Base-by-base conservation (phyloP, 2,329 filamentous ascomycete species). In the Diaporthe helianthi region DNA sequence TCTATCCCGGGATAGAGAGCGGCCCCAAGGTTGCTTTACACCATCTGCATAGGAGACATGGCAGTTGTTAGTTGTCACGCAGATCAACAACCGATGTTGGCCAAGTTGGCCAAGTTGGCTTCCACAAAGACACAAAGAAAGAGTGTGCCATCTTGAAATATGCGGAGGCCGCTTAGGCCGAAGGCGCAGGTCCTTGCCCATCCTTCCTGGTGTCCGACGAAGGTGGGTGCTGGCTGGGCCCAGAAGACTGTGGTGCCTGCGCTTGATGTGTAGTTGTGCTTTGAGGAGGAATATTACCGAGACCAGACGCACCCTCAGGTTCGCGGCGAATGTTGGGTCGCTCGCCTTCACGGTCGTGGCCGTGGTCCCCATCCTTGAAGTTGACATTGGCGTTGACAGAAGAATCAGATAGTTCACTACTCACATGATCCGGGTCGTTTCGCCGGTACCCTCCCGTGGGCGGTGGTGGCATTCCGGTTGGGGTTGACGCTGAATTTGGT, bases 401-500 rank as follows among this genome's bases (percentile, higher is more conserved):
- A 64, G 65, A 52, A 61, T 54, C 61, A 68, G 69, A 49, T 58
- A 52, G 26, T 63, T 69, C 65, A 54, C 55, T 61, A 72, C 70
- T 72, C 70, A 72, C 70, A 63, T 72, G 52, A 49, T 70, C 67
- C 69, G 69, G 64, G 54, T 71, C 65, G 68, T 53, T 53, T 51
- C 68, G 66, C 52, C 67, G 53, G 66, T 65, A 68, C 61, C 67
- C 64, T 58, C 63, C 68, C 71, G 78, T 58, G 68, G 73, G 76
- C 47, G 71, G 73, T 46, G 71, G 65, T 55, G 72, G 72, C 52
- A 72, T 47, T 29, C 71, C 73, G 52, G 69, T 72, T n/a, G 71
- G 65, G 17, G 72, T 72, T 46, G 73, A 66, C 24, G 73, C 73
- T 17, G 75, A 72, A 64, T 75, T 74, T 9, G 75, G 76, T 15